These are phyloP conservation scores for Dothistroma pini DNA, from an alignment of 2,329 filamentous ascomycete genomes.

Conservation along the genomic window DNA sequence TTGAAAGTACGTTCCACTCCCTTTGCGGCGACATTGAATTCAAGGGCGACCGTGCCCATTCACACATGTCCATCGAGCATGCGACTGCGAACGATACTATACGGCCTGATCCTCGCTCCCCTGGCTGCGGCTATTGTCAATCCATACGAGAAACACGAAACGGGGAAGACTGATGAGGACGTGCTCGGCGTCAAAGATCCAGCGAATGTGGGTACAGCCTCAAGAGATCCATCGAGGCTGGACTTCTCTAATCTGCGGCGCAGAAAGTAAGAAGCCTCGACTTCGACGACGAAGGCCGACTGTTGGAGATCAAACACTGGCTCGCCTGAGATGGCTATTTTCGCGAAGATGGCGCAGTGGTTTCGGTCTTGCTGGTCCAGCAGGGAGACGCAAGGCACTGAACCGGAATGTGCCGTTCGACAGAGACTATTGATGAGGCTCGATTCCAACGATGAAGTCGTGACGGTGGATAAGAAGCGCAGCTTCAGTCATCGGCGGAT, in stretches of 20 bases:
- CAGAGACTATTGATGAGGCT: neutral
- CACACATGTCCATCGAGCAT: neutral
- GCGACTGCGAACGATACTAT: neutral
- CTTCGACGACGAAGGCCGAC: neutral
- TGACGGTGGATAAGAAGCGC: neutral
- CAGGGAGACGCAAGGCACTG: neutral
- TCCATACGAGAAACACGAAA: neutral
- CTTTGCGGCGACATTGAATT: neutral
- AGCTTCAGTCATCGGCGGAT: neutral
- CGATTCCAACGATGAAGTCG: neutral
- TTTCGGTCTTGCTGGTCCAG: neutral
- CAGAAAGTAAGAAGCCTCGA: neutral
- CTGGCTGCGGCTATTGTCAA: neutral
- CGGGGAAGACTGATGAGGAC: neutral
- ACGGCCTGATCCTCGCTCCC: neutral
- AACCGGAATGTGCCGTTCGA: neutral
- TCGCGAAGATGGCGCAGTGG: neutral
- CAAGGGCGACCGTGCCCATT: neutral
- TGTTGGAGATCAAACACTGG: neutral
- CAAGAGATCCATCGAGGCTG: neutral
- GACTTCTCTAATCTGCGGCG: neutral
- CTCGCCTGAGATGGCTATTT: neutral
- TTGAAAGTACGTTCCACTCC: neutral
- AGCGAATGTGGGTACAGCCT: neutral
- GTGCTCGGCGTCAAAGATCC: neutral